A percentile compares a stretch with the other conserved stretches of the same genome.
These are phyloP conservation scores for Penicillium nucicola DNA, from an alignment of 495 filamentous ascomycete species.

Conservation along the genomic window DNA sequence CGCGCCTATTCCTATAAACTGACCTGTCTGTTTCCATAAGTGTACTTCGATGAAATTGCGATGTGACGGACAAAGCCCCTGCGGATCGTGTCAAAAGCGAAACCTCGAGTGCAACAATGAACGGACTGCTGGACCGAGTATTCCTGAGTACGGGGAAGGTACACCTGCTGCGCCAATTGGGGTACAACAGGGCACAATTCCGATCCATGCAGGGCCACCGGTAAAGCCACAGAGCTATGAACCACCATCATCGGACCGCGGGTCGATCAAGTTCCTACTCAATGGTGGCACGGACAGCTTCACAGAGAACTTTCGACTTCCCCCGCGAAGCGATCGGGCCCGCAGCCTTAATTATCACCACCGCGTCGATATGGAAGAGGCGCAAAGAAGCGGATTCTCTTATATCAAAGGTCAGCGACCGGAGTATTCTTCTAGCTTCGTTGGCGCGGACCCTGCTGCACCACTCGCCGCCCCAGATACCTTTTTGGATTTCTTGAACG, in stretches of 20 bases:
- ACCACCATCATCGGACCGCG: slow-evolving; percentile 34
- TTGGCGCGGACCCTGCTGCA: slow-evolving; percentile 22
- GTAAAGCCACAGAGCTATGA: slow-evolving; percentile 24
- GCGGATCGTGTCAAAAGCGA: slow-evolving; percentile 45
- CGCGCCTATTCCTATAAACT: not conserved
- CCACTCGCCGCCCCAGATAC: slow-evolving; percentile 39
- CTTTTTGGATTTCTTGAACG: slow-evolving; percentile 42
- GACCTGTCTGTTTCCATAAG: slow-evolving; percentile 15
- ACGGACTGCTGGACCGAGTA: slow-evolving; percentile 14
- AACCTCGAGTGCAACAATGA: slow-evolving; percentile 42
- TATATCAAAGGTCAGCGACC: slow-evolving; percentile 18
- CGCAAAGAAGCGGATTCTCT: slow-evolving; percentile 9
- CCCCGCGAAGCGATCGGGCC: slow-evolving; percentile 37
- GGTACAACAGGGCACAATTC: not conserved
- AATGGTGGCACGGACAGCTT: slow-evolving; percentile 47
- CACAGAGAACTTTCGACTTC: slow-evolving; percentile 42
- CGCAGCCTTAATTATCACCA: slow-evolving; percentile 35
- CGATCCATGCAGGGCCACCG: slow-evolving; percentile 15
- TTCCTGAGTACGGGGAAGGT: slow-evolving; percentile 16
- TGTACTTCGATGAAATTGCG: slow-evolving; percentile 53
- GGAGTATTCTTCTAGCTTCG: slow-evolving; percentile 18
- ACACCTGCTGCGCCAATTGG: not conserved
- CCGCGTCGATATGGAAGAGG: slow-evolving; percentile 24
- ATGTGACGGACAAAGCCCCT: slow-evolving; percentile 47
- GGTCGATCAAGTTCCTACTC: slow-evolving; percentile 47